phyloP scores from a whole-genome alignment of 1,284 basidiomycete genomes.

The Boletellus dicymbophilus region DNA sequence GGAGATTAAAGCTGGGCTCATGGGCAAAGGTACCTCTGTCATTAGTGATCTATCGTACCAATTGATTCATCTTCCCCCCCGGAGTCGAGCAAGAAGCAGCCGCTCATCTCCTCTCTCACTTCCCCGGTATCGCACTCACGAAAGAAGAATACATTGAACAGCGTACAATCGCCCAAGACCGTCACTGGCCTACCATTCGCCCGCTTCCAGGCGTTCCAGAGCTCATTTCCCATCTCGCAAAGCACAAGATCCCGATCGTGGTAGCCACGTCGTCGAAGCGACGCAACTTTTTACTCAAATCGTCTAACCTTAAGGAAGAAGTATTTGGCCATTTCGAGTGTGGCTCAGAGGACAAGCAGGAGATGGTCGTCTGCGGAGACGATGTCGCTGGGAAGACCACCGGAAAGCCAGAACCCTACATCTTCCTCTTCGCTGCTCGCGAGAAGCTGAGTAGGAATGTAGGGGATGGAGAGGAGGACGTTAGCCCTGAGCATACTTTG shows the following conservation, averaged over 20 bases:
- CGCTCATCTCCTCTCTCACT: slow-evolving; percentile 69
- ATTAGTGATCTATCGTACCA: background rate
- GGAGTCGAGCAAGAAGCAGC: slow-evolving; percentile 68
- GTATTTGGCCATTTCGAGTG: slow-evolving; percentile 45
- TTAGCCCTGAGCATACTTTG: slow-evolving; percentile 39
- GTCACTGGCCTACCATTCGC: slow-evolving; percentile 63
- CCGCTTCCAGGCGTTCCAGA: slow-evolving; percentile 69
- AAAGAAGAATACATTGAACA: slow-evolving; percentile 58
- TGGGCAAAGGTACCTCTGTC: slow-evolving; percentile 70
- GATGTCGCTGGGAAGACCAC: slow-evolving; percentile 47
- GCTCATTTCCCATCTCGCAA: slow-evolving; percentile 65
- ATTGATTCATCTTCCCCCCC: background rate
- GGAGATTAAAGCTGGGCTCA: slow-evolving; percentile 81
- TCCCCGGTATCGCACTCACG: slow-evolving; percentile 66
- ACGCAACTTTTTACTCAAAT: slow-evolving; percentile 67
- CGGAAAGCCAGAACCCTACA: slow-evolving; percentile 76
- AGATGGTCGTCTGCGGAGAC: slow-evolving; percentile 67
- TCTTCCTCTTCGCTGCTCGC: slow-evolving; percentile 70
- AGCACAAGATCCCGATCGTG: slow-evolving; percentile 69
- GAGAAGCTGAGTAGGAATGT: slow-evolving; percentile 55
- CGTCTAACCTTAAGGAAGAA: slow-evolving; percentile 52
- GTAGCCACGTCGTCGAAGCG: slow-evolving; percentile 74
- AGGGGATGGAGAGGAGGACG: slow-evolving; percentile 45
- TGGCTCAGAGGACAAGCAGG: slow-evolving; percentile 33
- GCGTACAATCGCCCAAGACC: slow-evolving; percentile 59